Conservation (phyloP, 2,329 filamentous ascomycete genomes). For the Fusarium caatingaense region DNA sequence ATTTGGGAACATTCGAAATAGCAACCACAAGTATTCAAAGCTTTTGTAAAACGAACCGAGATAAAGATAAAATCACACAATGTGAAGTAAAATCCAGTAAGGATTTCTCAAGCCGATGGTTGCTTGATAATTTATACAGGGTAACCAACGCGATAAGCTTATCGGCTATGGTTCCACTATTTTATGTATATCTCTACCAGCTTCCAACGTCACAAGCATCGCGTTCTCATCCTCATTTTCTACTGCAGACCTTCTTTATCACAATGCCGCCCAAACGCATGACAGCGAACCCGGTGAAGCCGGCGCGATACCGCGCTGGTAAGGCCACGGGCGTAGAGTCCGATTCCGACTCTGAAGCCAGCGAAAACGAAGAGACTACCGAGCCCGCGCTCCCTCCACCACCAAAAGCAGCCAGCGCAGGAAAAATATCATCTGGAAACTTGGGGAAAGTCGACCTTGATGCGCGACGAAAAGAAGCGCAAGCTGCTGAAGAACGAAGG, state of each 20-base stretch:
- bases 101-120: too few relatives aligned
- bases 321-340: constrained; percentile 73
- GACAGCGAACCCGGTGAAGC: constrained; percentile 88
- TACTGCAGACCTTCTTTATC: not conserved
- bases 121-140: constrained; percentile 10
- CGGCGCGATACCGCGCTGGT: constrained; percentile 85
- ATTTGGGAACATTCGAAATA: not conserved
- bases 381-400: constrained; percentile 61
- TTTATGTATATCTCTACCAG: constrained; percentile 21
- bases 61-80: not conserved
- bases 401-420: constrained; percentile 67
- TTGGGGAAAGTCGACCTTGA: constrained; percentile 65
- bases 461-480: constrained; percentile 58
- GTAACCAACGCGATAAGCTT: constrained; percentile 34
- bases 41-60: too few relatives aligned
- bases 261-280: constrained; percentile 81
- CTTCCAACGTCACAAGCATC: constrained; percentile 39
- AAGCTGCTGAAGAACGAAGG: constrained; percentile 60
- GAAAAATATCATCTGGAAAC: constrained; percentile 64
- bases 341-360: constrained; percentile 65
- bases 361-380: constrained; percentile 55
- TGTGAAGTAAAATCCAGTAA: not conserved
- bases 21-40: not conserved
- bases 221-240: constrained; percentile 20
- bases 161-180: constrained; percentile 34